Conservation (phyloP, 805 yeast species). For the Yamadazyma sp. region DNA sequence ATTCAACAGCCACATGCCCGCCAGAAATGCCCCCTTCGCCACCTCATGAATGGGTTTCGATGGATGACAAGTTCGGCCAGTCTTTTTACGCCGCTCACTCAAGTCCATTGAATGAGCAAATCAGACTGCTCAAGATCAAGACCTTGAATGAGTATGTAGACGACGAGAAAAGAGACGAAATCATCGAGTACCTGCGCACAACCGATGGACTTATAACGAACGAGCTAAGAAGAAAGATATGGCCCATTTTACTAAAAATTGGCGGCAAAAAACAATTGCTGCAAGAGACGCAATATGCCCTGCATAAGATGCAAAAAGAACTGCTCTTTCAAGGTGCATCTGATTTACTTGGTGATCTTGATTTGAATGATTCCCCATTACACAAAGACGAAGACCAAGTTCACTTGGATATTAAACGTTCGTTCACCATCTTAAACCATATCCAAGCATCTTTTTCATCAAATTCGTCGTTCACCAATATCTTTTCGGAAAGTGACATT, state of each 20-base stretch:
- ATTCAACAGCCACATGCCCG: not conserved
- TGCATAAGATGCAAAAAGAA: no score
- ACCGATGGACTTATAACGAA: slow-evolving; percentile 48
- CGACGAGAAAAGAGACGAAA: slow-evolving; percentile 25
- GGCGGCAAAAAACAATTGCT: slow-evolving; percentile 2
- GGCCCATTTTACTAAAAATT: slow-evolving; percentile 52
- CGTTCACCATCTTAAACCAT: slow-evolving; percentile 50
- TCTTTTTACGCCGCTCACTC: slow-evolving; percentile 43
- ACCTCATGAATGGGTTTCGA: slow-evolving; percentile 50
- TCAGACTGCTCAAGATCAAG: slow-evolving; percentile 34
- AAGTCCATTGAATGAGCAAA: slow-evolving; percentile 39
- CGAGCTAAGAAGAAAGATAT: slow-evolving; percentile 41
- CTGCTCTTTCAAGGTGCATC: not conserved
- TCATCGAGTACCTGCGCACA: slow-evolving; percentile 38
- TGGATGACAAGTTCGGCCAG: slow-evolving; percentile 48
- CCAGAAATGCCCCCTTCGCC: not conserved
- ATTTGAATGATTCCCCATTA: slow-evolving; percentile 27
- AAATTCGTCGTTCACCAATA: slow-evolving; percentile 23
- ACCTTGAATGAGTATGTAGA: slow-evolving; percentile 38
- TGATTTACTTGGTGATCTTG: slow-evolving; percentile 21
- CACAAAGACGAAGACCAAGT: slow-evolving; percentile 83
- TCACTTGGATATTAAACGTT: slow-evolving; percentile 70
- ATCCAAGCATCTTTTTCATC: slow-evolving; percentile 22
- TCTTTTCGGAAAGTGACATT: slow-evolving; percentile 31
- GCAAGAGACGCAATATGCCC: no score